Percentiles rank a stretch among this genome's conserved stretches.
phyloP scores from a whole-genome alignment of 805 yeast genomes.

The Nakazawaea ernobii region DNA sequence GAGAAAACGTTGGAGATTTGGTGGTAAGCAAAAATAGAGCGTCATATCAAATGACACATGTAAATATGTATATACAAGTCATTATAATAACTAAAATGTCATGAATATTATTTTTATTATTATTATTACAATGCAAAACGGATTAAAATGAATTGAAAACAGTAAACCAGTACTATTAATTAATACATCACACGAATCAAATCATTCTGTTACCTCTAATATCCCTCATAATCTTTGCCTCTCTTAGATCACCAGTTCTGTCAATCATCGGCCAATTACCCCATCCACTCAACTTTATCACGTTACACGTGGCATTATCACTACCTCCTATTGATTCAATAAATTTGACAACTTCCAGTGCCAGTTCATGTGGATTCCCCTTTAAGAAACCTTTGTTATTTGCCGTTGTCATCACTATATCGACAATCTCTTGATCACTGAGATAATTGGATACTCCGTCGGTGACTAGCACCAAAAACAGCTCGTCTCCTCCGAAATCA shows the following conservation, averaged over 20 bases:
- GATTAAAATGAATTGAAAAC: neutral
- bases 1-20: constrained; percentile 79
- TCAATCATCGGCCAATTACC: constrained; percentile 86
- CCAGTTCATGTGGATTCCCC: constrained; percentile 82
- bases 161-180: neutral
- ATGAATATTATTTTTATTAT: no score
- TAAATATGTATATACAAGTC: neutral
- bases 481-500: constrained; percentile 75
- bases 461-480: constrained; percentile 73
- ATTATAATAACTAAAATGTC: no score
- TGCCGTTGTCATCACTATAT: constrained; percentile 67
- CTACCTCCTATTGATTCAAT: constrained; percentile 86
- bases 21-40: constrained; percentile 20
- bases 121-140: neutral
- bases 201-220: constrained; percentile 15
- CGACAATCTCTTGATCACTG: constrained; percentile 88
- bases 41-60: neutral
- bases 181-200: neutral
- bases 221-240: constrained; percentile 42
- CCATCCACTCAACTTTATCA: constrained; percentile 83
- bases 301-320: constrained; percentile 92
- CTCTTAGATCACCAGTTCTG: constrained; percentile 77
- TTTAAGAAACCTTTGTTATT: constrained; percentile 56
- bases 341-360: constrained; percentile 78
- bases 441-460: constrained; percentile 85